Percentiles rank a stretch among this genome's conserved stretches.
phyloP scores from a whole-genome alignment of 2,329 filamentous ascomycete species.

The Zymoseptoria tritici region DNA sequence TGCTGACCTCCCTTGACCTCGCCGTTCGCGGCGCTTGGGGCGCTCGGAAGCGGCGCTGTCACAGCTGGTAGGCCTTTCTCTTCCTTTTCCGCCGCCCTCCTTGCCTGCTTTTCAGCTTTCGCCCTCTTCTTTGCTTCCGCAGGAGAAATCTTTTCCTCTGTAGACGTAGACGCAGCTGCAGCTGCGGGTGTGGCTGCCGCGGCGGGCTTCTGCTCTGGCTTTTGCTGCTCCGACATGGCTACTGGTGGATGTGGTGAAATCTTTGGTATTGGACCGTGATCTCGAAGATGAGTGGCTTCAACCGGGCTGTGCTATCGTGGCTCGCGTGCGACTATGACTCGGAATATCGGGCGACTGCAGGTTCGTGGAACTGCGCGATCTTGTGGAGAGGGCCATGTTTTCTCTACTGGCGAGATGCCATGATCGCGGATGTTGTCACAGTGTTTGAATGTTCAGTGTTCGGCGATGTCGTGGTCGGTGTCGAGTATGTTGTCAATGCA shows the following conservation, averaged over 20 bases:
- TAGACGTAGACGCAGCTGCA: slow-evolving; percentile 6
- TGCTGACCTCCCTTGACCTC: slow-evolving; percentile 10
- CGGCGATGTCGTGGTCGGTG: background rate
- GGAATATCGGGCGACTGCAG: background rate
- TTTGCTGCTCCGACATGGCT: slow-evolving; percentile 13
- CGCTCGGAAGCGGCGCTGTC: background rate
- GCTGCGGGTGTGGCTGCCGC: slow-evolving; percentile 4
- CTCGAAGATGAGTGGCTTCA: background rate
- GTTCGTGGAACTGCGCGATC: slow-evolving; percentile 1
- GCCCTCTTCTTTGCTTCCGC: slow-evolving; percentile 82
- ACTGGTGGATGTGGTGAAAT: background rate
- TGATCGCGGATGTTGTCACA: background rate
- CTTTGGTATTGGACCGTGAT: background rate
- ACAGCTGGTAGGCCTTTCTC: slow-evolving; percentile 14
- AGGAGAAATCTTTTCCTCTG: slow-evolving; percentile 53
- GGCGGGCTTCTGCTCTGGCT: slow-evolving; percentile 2
- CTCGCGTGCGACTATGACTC: background rate
- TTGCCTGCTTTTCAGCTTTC: slow-evolving; percentile 85
- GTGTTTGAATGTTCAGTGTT: background rate
- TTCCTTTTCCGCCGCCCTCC: slow-evolving; percentile 51
- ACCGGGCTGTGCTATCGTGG: background rate
- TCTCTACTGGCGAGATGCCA: slow-evolving; percentile 4
- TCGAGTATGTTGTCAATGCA: background rate
- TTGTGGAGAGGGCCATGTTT: background rate
- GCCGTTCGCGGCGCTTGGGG: slow-evolving; percentile 7